A percentile compares a stretch with the other conserved stretches of the same genome.
These are phyloP conservation scores for Sugiyamaella boreocaroliniensis DNA, from an alignment of 805 yeast genomes.

Conservation along the genomic window DNA sequence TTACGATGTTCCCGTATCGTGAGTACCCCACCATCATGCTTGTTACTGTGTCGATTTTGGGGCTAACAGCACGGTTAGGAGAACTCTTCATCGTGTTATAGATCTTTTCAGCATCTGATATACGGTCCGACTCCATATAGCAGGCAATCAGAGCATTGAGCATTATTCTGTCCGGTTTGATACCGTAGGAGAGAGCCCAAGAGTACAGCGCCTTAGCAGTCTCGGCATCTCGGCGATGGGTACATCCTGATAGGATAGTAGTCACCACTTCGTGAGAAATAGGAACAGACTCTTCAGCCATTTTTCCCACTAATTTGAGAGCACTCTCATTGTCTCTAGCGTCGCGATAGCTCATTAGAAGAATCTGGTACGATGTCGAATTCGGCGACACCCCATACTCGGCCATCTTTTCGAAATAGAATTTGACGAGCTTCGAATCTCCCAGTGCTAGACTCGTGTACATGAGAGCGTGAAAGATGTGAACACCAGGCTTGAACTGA, in stretches of 20 bases:
- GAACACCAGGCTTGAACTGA: conserved; percentile 41
- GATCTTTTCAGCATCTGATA: conserved; percentile 28
- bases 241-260: conserved; percentile 25
- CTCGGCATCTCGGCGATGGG: conserved; percentile 22
- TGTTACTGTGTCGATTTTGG: conserved; percentile 23
- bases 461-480: conserved; percentile 42
- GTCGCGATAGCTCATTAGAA: conserved; percentile 35
- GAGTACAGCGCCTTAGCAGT: conserved; percentile 25
- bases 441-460: conserved; percentile 35
- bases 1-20: conserved; percentile 9
- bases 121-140: conserved; percentile 26
- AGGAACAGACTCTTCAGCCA: conserved; percentile 19
- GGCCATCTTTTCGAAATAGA: conserved; percentile 33
- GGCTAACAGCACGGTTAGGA: neutral
- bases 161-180: conserved; percentile 23
- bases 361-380: conserved; percentile 29
- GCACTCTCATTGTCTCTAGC: conserved; percentile 33
- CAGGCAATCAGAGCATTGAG: conserved; percentile 31
- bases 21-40: conserved; percentile 20
- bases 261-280: conserved; percentile 22
- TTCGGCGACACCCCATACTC: conserved; percentile 27
- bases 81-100: conserved; percentile 17
- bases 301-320: conserved; percentile 20
- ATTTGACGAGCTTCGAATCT: conserved; percentile 34
- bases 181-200: conserved; percentile 22